Conservation (phyloP, 2,329 filamentous ascomycete genomes). For the Ascochyta rabiei region DNA sequence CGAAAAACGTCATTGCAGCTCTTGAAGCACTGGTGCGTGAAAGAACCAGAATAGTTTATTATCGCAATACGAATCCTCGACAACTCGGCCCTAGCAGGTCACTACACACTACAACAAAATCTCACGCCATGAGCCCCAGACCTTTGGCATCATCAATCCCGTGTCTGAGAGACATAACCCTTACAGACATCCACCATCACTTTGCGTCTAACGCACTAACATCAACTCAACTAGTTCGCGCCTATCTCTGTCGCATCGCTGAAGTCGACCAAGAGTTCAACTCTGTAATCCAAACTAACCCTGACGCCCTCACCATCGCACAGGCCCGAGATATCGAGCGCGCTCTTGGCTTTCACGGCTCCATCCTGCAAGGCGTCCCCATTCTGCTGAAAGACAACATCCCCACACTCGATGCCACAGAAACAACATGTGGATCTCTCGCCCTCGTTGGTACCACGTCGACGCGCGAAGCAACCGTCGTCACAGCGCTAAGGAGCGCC, state of each 20-base stretch:
- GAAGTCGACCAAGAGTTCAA: slow-evolving; percentile 61
- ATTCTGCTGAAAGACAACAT: slow-evolving; percentile 68
- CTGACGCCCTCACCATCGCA: slow-evolving; percentile 54
- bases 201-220: slow-evolving; percentile 48
- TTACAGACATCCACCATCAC: background rate
- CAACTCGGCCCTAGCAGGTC: background rate
- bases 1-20: background rate
- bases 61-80: background rate
- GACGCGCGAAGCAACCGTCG: slow-evolving; percentile 62
- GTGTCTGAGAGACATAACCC: background rate
- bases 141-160: background rate
- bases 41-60: background rate
- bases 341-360: slow-evolving; percentile 52
- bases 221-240: slow-evolving; percentile 58
- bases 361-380: slow-evolving; percentile 64
- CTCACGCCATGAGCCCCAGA: background rate
- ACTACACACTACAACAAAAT: background rate
- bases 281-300: slow-evolving; percentile 60
- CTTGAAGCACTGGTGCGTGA: background rate
- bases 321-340: slow-evolving; percentile 55
- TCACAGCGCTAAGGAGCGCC: slow-evolving; percentile 60
- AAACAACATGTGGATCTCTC: slow-evolving; percentile 60
- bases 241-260: slow-evolving; percentile 62
- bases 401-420: slow-evolving; percentile 50
- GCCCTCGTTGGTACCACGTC: slow-evolving; percentile 63